Base-by-base conservation (phyloP, 73 alveolate genomes). In the Blepharisma stoltei region DNA sequence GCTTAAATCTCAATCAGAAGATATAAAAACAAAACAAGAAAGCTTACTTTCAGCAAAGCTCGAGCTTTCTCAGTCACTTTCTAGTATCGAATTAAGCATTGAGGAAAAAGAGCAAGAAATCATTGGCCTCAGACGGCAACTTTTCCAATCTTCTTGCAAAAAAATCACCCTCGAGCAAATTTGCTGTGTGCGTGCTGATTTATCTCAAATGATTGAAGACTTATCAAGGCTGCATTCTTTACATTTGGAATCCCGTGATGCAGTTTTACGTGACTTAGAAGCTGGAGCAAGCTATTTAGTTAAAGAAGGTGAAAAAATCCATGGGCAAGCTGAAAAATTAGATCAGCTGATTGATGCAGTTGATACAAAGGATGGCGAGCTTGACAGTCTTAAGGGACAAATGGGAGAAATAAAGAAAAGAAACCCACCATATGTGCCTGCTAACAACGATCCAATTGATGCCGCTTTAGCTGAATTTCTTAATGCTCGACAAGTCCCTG, bases 371-470 rank as follows among this genome's bases (percentile, higher is more conserved):
- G 73, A 14, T 60, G 73, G 23, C 0, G 73, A 60, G 5, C 14
- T 60, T 5, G 73, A 60, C 23, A 38, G 46, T 18, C 23, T 60
- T 0, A 60, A 60, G 23, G 14, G 49, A 3, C 45, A 11, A 2
- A 25, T 60, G 38, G 37, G 48, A 9, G 18, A 60, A 9, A 38
- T 25, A 14, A 60, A 60, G 73, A 25, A 60, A 25, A 60, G 23
- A 9, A 60, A 60, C 5, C 37, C 23, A 38, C 18, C 23, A 20
- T 76, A 76, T 32, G 75, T 76, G 11, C 66, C 83, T 53, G 20
- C 21, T 37, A 76, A 32, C 18, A 78, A 68, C 5, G 83, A 76
- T 27, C 83, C 83, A 6, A 54, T 76, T 54, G 83, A 76, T 54
- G 70, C 38, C 6, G 70, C 78, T 37, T 76, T 76, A 54, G 76